Conservation (phyloP, 2,329 filamentous ascomycete genomes). For the Aspergillus fijiensis region DNA sequence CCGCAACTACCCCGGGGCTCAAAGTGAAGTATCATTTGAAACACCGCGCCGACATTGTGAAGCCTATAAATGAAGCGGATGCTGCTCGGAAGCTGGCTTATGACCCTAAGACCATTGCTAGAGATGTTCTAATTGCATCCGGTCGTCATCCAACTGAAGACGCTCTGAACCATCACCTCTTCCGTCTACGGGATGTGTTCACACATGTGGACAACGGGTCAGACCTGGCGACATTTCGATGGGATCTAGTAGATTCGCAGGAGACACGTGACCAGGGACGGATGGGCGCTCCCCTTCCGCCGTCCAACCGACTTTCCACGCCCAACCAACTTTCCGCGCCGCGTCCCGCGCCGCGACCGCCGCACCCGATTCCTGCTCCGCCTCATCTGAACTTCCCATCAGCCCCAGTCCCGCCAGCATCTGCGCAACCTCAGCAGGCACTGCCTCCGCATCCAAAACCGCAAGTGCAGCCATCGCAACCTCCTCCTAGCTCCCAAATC, state of each 20-base stretch:
- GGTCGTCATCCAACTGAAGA: slow-evolving; percentile 61
- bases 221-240: slow-evolving; percentile 59
- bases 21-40: slow-evolving; percentile 24
- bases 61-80: slow-evolving; percentile 43
- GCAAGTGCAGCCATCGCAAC: not conserved
- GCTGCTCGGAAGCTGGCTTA: slow-evolving; percentile 52
- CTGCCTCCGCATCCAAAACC: not conserved
- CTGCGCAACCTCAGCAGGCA: not conserved
- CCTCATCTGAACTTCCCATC: not conserved
- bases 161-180: slow-evolving; percentile 60
- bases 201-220: slow-evolving; percentile 44
- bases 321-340: slow-evolving; percentile 1
- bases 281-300: not conserved
- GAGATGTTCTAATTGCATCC: slow-evolving; percentile 62
- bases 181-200: slow-evolving; percentile 46
- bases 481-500: not conserved
- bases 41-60: slow-evolving; percentile 41
- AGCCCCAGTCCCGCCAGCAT: slow-evolving; percentile 1
- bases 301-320: not conserved
- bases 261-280: slow-evolving; percentile 15
- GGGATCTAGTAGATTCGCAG: slow-evolving; percentile 57
- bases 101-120: slow-evolving; percentile 61
- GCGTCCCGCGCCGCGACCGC: slow-evolving; percentile 5
- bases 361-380: not conserved
- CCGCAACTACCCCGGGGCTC: not conserved